Base-by-base conservation (phyloP, 2,329 filamentous ascomycete genomes). In the Myrmaecium sp. region DNA sequence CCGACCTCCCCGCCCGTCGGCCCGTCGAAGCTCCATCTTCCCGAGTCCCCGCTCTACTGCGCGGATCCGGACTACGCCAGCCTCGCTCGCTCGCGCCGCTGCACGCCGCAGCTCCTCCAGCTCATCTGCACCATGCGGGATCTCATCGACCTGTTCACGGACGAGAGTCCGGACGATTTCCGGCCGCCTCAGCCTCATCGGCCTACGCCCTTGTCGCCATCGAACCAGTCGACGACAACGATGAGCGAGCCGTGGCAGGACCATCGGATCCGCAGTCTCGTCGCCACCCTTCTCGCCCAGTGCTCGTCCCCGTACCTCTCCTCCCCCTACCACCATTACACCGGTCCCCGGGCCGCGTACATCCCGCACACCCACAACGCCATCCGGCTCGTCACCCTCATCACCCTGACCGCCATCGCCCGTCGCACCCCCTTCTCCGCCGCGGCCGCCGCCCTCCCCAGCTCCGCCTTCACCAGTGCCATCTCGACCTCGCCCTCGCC, bases 41-140 rank as follows among this genome's bases (percentile, higher is more conserved):
- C 50, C 1, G 49, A 52, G 21, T 52, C 47, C 2, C 50, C 50
- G 5, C 31, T 54, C 0, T 52, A 44, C 29, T 42, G 38, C 19
- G 48, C 49, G 5, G 39, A 40, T 8, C 16, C 3, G 15, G 14
- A 21, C 10, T 50, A 44, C 19, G 30, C 39, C 6, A 51, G 45
- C 1, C 29, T 52, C 12, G 33, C 37, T 15, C 35, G 33, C 15
- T 43, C 43, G 5, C 14, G 14, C 5, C 26, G 28, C 4, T 46
- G 39, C 22, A 30, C 24, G 1, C 6, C 20, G 5, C 21, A 33
- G 5, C 38, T 41, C 2, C 27, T 38, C 3, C 37, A 40, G 2
- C 35, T 54, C 1, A 23, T 54, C 1, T 31, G 36, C 2, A 40
- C 49, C 5, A 31, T 49, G 2, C 34, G 38, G 1, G 35, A 35